These are phyloP conservation scores for Vitis amurensis DNA, from an alignment of 164 flowering plant species.

Conservation along the genomic window DNA sequence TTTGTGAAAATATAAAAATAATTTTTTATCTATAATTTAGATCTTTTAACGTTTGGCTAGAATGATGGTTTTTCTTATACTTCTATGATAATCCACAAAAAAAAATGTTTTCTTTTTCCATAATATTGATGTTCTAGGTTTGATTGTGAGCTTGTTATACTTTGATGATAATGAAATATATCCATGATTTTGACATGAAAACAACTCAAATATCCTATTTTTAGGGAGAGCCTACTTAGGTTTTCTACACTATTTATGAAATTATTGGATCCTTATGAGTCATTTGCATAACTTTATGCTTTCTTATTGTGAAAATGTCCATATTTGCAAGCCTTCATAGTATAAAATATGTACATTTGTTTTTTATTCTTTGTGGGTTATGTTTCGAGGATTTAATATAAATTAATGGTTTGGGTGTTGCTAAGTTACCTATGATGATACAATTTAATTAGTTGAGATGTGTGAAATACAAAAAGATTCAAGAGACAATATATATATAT, in stretches of 20 bases:
- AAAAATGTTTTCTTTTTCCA: neutral
- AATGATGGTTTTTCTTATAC: no score
- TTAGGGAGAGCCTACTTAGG: constrained; percentile 40
- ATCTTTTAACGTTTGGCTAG: no score
- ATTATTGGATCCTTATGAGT: constrained; percentile 27
- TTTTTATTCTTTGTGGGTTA: neutral
- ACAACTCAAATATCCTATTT: constrained; percentile 28
- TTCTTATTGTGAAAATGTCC: no score
- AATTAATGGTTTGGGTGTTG: neutral
- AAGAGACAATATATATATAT: no score
- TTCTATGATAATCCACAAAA: neutral
- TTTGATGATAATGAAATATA: constrained; percentile 1
- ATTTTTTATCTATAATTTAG: neutral
- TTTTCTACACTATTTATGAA: constrained; percentile 11
- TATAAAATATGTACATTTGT: no score
- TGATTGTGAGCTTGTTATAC: neutral
- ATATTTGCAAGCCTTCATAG: no score
- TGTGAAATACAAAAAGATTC: constrained; percentile 1
- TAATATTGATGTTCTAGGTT: neutral
- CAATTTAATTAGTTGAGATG: constrained; percentile 23
- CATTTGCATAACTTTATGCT: neutral
- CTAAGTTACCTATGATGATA: constrained; percentile 16
- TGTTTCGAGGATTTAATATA: neutral
- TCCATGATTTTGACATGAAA: constrained; percentile 21
- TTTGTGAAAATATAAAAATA: neutral